Evolutionary conservation across 2,329 filamentous ascomycete species (phyloP), one percentile per base, ranked within the genome.

Genomic region (Colletotrichum cereale): DNA sequence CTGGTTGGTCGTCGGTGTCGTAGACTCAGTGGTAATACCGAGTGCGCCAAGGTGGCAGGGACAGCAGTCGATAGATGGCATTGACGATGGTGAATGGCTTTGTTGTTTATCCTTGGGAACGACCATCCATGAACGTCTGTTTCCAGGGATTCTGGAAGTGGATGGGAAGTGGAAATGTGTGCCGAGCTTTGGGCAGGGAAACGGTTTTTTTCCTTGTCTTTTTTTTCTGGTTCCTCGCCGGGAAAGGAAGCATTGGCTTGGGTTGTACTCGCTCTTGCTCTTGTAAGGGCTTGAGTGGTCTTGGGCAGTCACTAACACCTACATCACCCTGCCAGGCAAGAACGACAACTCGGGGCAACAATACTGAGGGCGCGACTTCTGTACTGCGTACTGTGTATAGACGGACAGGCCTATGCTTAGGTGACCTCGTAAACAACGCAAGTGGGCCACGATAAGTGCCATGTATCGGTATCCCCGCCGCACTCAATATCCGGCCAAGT

Each of bases 381-480:
- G n/a, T n/a, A n/a, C n/a, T n/a, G n/a, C n/a, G n/a, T n/a, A n/a
- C n/a, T n/a, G n/a, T n/a, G n/a, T n/a, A n/a, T n/a, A n/a, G n/a
- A n/a, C n/a, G n/a, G n/a, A 36, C 21, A 31, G 36, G 64, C 34
- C 16, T 56, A 40, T 52, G 21, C 42, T 62, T 67, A 63, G 7
- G 44, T 53, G 53, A 53, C 29, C 31, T 53, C 1, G 42, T 71
- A 71, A 72, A 47, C 53, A 48, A 26, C 36, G n/a, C 44, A 34
- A 14, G 58, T 64, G 60, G 65, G 10, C 29, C 38, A 29, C 21
- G 69, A 69, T 56, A 55, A 42, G 52, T 55, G 4, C 14, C 52
- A 61, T 68, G 69, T 72, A 69, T 64, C 58, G 65, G 68, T 55
- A 44, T 60, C 65, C 58, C 68, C 44, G 53, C 26, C n/a, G 18